These are phyloP conservation scores for Ophiognomonia clavigignenti-juglandacearum DNA, from an alignment of 2,329 filamentous ascomycete genomes.

Conservation along the genomic window DNA sequence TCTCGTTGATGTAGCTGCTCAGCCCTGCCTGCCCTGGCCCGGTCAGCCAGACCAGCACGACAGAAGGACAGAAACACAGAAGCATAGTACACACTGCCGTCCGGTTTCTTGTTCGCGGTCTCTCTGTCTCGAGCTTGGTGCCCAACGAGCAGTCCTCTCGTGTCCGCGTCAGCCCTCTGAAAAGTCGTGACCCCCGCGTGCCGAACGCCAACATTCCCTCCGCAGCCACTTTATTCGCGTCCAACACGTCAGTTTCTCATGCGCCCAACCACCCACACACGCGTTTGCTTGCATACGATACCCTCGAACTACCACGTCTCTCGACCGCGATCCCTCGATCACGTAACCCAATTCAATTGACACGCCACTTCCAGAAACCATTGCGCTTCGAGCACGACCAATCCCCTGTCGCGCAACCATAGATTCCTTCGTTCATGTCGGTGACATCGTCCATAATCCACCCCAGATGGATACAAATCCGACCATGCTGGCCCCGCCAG, in stretches of 20 bases:
- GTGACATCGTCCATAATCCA: conserved; percentile 22
- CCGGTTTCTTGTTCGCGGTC: conserved; percentile 1
- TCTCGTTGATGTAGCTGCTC: conserved; percentile 15
- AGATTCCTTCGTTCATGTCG: conserved; percentile 31
- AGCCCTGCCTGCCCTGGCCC: conserved; percentile 4
- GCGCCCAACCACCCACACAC: conserved; percentile 15
- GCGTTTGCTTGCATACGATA: conserved; percentile 22
- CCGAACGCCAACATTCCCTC: conserved; percentile 5
- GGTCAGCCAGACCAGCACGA: conserved; percentile 11
- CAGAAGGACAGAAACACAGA: too few relatives aligned
- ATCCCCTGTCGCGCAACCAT: conserved; percentile 11
- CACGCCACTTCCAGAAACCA: conserved; percentile 10
- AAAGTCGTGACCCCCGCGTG: background rate
- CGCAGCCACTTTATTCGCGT: conserved; percentile 15
- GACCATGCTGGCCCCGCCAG: conserved; percentile 46
- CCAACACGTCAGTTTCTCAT: conserved; percentile 15
- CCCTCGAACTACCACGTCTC: background rate
- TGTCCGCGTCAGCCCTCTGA: too few relatives aligned
- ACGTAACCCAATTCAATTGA: conserved; percentile 12
- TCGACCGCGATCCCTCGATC: conserved; percentile 8
- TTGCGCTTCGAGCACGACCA: conserved; percentile 10
- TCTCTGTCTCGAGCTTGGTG: background rate
- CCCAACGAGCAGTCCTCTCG: too few relatives aligned
- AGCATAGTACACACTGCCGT: too few relatives aligned
- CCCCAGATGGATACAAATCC: conserved; percentile 41